Evolutionary conservation across 441 rosid genomes (phyloP).

Genomic region (Mallotus japonicus): DNA sequence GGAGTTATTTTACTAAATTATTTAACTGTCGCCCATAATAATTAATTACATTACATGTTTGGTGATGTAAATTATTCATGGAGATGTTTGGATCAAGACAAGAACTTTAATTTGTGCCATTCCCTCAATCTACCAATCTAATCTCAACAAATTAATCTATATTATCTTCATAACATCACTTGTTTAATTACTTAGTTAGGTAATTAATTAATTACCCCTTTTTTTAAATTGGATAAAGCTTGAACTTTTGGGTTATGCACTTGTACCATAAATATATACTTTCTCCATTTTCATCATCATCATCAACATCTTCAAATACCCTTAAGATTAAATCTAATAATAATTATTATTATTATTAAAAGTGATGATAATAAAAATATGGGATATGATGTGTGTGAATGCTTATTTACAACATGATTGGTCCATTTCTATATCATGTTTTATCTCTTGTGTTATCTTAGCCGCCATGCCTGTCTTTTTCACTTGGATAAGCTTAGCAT

Average conservation of each 20-base stretch:
- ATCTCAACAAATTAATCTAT: conserved; percentile 13
- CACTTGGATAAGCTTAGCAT: background rate
- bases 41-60: no score
- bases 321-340: background rate
- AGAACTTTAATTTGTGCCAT: background rate
- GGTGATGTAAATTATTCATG: background rate
- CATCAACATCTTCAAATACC: no score
- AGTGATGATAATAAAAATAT: no score
- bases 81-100: background rate
- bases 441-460: conserved; percentile 14
- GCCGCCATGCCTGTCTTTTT: conserved; percentile 17
- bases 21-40: no score
- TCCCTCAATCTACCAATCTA: background rate
- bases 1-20: no score
- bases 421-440: background rate
- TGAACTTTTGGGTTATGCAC: background rate
- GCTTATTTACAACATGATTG: background rate
- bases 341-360: no score
- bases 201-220: background rate
- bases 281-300: background rate
- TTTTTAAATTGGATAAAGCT: background rate
- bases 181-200: conserved; percentile 9
- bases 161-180: conserved; percentile 23
- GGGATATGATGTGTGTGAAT: background rate
- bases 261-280: background rate